Evolutionary conservation across 305 asterid species (phyloP).

Genomic region (Striga hermonthica): DNA sequence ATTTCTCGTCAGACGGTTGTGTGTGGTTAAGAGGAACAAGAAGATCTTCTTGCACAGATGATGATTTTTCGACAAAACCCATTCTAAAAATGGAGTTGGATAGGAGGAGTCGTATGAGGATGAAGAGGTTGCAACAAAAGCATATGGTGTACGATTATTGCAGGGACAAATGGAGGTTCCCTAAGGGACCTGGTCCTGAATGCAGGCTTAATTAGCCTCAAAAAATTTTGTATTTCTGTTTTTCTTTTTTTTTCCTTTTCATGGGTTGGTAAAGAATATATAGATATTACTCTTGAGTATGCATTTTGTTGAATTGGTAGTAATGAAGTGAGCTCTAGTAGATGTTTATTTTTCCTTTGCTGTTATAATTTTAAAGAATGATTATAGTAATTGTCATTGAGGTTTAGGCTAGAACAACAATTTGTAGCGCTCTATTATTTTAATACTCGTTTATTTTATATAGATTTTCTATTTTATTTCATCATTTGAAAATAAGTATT

Average conservation of each 20-base stretch:
- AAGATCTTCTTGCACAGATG: slow-evolving; percentile 36
- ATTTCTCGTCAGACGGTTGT: slow-evolving; percentile 46
- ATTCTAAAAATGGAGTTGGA: slow-evolving; percentile 45
- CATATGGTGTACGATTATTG: slow-evolving; percentile 69
- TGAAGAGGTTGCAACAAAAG: slow-evolving; percentile 49
- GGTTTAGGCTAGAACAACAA: too few species aligned
- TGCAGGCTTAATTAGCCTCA: slow-evolving; percentile 37
- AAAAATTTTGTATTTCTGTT: neutral
- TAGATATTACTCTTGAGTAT: too few species aligned
- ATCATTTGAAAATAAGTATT: too few species aligned
- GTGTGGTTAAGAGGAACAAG: slow-evolving; percentile 44
- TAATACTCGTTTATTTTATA: too few species aligned
- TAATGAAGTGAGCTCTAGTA: too few species aligned
- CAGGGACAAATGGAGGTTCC: slow-evolving; percentile 60
- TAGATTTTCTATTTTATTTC: too few species aligned
- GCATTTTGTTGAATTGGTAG: too few species aligned
- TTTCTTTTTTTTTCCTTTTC: neutral
- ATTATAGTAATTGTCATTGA: too few species aligned
- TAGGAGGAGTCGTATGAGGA: slow-evolving; percentile 35
- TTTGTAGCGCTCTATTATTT: too few species aligned
- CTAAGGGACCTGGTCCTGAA: slow-evolving; percentile 51
- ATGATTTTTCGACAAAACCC: slow-evolving; percentile 29
- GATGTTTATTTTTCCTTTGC: too few species aligned
- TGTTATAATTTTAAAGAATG: too few species aligned
- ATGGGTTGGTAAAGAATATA: neutral